Conservation (phyloP, 371 early-diverging fungal genomes). For the Lichtheimia corymbifera region DNA sequence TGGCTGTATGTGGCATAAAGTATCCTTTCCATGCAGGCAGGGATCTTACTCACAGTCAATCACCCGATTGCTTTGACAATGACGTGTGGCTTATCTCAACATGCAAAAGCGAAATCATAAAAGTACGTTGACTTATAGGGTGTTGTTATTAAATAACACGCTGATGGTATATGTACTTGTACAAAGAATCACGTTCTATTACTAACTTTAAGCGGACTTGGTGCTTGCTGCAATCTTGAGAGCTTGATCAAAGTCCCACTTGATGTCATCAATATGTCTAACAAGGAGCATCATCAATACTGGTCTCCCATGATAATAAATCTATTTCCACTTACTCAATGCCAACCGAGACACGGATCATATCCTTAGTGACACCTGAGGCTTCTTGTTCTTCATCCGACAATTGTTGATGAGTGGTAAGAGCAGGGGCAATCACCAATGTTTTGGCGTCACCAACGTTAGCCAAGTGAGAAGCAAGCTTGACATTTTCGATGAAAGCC, state of each 20-base stretch:
- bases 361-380: conserved; percentile 80
- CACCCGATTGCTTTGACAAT: no score
- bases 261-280: conserved; percentile 87
- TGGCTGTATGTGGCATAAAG: no score
- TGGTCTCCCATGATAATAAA: neutral
- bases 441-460: conserved; percentile 92
- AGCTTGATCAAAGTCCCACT: conserved; percentile 70
- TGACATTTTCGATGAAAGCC: conserved; percentile 70
- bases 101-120: no score
- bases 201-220: neutral
- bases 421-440: conserved; percentile 80
- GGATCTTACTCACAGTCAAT: no score
- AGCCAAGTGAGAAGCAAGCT: conserved; percentile 83
- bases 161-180: no score
- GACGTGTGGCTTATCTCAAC: no score
- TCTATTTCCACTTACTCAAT: conserved; percentile 54
- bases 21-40: no score
- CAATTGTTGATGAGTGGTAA: conserved; percentile 88
- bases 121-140: no score
- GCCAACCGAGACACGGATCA: conserved; percentile 86
- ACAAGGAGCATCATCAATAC: neutral
- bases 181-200: no score
- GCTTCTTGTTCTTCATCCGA: conserved; percentile 75
- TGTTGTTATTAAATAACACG: no score
- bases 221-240: conserved; percentile 25